Evolutionary conservation across 2,329 filamentous ascomycete species (phyloP).

Genomic region (Alternaria conjuncta): DNA sequence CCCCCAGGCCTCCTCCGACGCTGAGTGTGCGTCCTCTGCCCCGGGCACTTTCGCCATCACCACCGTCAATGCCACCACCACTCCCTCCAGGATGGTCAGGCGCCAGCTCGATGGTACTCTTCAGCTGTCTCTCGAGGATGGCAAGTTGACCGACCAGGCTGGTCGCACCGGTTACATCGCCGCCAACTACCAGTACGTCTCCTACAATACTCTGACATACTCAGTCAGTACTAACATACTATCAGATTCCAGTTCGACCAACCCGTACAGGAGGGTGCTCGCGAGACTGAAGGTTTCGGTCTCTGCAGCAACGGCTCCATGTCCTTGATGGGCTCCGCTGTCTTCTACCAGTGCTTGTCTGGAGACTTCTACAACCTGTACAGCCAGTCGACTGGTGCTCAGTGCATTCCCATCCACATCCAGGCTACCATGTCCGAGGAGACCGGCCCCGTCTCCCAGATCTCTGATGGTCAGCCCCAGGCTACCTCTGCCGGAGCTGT

Average conservation of each 20-base stretch:
- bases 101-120: constrained; percentile 55
- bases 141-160: constrained; percentile 69
- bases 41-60: constrained; percentile 66
- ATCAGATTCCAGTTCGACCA: constrained; percentile 51
- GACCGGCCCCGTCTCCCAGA: constrained; percentile 30
- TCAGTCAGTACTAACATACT: constrained; percentile 5
- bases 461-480: constrained; percentile 39
- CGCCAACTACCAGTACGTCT: constrained; percentile 69
- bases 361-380: constrained; percentile 86
- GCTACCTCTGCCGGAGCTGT: constrained; percentile 22
- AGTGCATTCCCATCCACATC: constrained; percentile 63
- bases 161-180: constrained; percentile 80
- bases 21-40: constrained; percentile 60
- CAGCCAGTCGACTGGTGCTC: constrained; percentile 69
- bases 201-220: no score
- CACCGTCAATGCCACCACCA: constrained; percentile 55
- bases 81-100: constrained; percentile 28
- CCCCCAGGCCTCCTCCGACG: constrained; percentile 50
- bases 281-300: constrained; percentile 76
- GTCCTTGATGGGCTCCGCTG: constrained; percentile 65
- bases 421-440: constrained; percentile 17
- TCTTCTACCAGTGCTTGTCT: constrained; percentile 77
- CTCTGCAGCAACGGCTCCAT: constrained; percentile 72
- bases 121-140: constrained; percentile 66
- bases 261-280: constrained; percentile 67